Evolutionary conservation across 1,284 basidiomycete species (phyloP).

Genomic region (Volvariella surrecta): DNA sequence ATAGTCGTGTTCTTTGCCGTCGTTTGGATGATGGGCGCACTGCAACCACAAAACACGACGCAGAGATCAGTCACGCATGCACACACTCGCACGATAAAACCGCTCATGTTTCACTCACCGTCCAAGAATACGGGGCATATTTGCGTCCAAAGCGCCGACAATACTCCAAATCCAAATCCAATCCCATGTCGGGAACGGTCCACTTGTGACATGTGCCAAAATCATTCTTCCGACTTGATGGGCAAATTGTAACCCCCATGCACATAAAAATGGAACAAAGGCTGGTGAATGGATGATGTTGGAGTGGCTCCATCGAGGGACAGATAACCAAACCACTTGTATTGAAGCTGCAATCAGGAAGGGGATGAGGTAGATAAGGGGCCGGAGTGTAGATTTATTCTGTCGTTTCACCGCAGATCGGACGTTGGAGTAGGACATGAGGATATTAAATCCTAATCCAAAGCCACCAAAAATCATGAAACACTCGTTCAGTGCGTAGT

Average conservation of each 20-base stretch:
- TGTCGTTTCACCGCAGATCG: conserved; percentile 31
- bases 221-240: conserved; percentile 91
- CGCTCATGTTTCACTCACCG: too few species aligned
- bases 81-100: not conserved
- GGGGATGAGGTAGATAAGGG: conserved; percentile 73
- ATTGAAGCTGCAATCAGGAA: conserved; percentile 65
- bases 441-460: conserved; percentile 79
- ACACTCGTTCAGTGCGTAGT: conserved; percentile 75
- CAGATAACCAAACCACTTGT: conserved; percentile 76
- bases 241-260: conserved; percentile 85
- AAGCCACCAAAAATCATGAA: conserved; percentile 81
- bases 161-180: conserved; percentile 80
- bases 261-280: conserved; percentile 82
- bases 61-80: not conserved
- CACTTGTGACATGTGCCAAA: conserved; percentile 84
- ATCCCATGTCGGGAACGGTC: conserved; percentile 84
- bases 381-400: conserved; percentile 36
- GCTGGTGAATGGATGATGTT: conserved; percentile 55
- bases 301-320: conserved; percentile 48
- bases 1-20: conserved; percentile 48
- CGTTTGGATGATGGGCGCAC: conserved; percentile 63
- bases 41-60: conserved; percentile 16
- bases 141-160: conserved; percentile 78
- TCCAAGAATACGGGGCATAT: conserved; percentile 59
- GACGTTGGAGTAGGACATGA: conserved; percentile 70